phyloP scores from a whole-genome alignment of 257 asterid species.

The Nicotiana tabacum region DNA sequence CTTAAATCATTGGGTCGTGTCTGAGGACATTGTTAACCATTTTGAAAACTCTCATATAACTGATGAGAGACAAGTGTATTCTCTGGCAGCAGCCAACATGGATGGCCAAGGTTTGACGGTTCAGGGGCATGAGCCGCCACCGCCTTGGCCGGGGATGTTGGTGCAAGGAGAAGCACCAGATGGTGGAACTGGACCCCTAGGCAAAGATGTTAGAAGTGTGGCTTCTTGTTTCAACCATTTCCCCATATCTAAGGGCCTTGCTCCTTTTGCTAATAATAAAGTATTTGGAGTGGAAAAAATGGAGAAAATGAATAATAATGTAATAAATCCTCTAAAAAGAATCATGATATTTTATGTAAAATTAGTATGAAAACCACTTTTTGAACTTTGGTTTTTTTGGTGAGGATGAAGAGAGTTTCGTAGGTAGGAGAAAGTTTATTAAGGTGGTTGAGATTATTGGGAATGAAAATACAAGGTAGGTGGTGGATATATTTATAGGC shows the following conservation, averaged over 20 bases:
- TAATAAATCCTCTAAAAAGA: background rate
- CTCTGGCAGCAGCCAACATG: too few species aligned
- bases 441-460: conserved; percentile 1
- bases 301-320: background rate
- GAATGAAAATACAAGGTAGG: conserved; percentile 3
- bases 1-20: too few species aligned
- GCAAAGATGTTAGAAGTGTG: background rate
- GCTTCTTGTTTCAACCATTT: conserved; percentile 5
- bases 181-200: conserved; percentile 3
- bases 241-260: conserved; percentile 4
- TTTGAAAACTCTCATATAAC: too few species aligned
- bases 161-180: conserved; percentile 18
- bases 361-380: background rate
- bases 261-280: conserved; percentile 3
- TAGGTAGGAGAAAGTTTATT: background rate
- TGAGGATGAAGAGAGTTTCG: background rate
- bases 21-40: too few species aligned
- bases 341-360: background rate
- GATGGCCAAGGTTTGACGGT: too few species aligned
- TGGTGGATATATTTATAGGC: background rate
- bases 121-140: conserved; percentile 4
- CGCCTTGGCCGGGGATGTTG: background rate
- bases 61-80: too few species aligned
- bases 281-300: background rate
- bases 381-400: background rate